A percentile compares a stretch with the other conserved stretches of the same genome.
These are phyloP conservation scores for Syncephalis plumigaleata DNA, from an alignment of 371 early-diverging fungal genomes.

Conservation along the genomic window DNA sequence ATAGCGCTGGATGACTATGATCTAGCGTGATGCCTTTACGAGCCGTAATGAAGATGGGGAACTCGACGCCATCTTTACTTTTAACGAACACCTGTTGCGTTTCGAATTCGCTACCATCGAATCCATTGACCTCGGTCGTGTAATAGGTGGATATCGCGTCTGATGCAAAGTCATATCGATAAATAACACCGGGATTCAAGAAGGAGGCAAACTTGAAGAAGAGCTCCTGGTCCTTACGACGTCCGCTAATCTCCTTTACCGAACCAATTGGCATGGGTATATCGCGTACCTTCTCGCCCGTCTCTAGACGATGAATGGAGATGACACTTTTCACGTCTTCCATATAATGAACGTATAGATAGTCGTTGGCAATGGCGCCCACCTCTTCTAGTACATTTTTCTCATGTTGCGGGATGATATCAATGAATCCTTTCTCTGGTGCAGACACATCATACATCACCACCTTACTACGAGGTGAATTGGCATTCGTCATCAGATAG, in stretches of 20 bases:
- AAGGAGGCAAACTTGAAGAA: slow-evolving; percentile 29
- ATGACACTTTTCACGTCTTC: slow-evolving; percentile 29
- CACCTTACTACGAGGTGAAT: slow-evolving; percentile 34
- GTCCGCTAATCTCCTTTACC: slow-evolving; percentile 5
- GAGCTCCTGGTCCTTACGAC: slow-evolving; percentile 12
- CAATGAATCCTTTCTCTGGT: slow-evolving; percentile 29
- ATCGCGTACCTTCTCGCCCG: slow-evolving; percentile 8
- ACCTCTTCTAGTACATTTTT: slow-evolving; percentile 20
- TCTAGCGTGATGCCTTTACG: slow-evolving; percentile 15
- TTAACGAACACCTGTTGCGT: slow-evolving; percentile 37
- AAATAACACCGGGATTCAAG: slow-evolving; percentile 33
- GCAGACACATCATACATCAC: slow-evolving; percentile 33
- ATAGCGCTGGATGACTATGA: slow-evolving; percentile 27
- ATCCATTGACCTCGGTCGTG: slow-evolving; percentile 20
- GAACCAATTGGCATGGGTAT: slow-evolving; percentile 15
- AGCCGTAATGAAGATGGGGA: slow-evolving; percentile 41
- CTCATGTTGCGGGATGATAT: slow-evolving; percentile 27
- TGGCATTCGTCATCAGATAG: slow-evolving; percentile 34
- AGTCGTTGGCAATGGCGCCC: slow-evolving; percentile 22
- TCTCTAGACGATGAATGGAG: slow-evolving; percentile 9
- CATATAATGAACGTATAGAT: slow-evolving; percentile 31
- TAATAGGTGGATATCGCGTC: slow-evolving; percentile 13
- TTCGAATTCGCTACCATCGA: slow-evolving; percentile 19
- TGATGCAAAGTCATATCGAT: slow-evolving; percentile 17
- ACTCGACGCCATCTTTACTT: slow-evolving; percentile 35